phyloP scores from a whole-genome alignment of 345 rosid species.

The Euphorbia pulcherrima region DNA sequence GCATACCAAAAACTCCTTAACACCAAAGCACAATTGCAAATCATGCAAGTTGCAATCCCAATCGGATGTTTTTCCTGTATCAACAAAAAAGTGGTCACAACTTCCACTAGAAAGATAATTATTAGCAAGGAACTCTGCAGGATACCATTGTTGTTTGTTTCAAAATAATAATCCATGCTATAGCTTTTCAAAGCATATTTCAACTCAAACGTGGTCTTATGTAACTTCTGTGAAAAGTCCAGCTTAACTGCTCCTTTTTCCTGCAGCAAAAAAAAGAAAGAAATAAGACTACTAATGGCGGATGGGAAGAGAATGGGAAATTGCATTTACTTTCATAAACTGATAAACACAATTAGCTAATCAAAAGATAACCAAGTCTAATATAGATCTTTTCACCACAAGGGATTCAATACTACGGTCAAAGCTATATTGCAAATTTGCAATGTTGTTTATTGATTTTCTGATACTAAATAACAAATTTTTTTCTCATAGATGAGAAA shows the following conservation, averaged over 20 bases:
- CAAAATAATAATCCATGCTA: conserved; percentile 81
- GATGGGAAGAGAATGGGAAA: conserved; percentile 9
- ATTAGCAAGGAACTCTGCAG: conserved; percentile 21
- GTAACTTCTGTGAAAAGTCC: conserved; percentile 49
- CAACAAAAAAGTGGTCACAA: conserved; percentile 18
- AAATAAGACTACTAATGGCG: conserved; percentile 15
- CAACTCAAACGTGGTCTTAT: conserved; percentile 63
- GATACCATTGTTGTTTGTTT: conserved; percentile 40
- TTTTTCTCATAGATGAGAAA: not conserved
- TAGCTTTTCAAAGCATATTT: conserved; percentile 68
- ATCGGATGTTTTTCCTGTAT: conserved; percentile 54
- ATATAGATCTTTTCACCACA: not conserved
- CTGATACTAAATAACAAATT: not conserved
- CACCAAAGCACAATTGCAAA: conserved; percentile 93
- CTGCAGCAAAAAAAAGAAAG: conserved; percentile 39
- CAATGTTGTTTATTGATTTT: not conserved
- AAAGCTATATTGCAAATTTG: not conserved
- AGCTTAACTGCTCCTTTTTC: conserved; percentile 72
- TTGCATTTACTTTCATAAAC: not conserved
- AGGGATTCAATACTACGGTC: not conserved
- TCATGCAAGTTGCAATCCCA: conserved; percentile 68
- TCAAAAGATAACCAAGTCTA: not conserved
- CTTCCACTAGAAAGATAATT: not conserved
- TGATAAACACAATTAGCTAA: not conserved
- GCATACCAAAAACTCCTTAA: conserved; percentile 80